phyloP scores from a whole-genome alignment of 2,329 filamentous ascomycete species.

The Ramularia endophylla region DNA sequence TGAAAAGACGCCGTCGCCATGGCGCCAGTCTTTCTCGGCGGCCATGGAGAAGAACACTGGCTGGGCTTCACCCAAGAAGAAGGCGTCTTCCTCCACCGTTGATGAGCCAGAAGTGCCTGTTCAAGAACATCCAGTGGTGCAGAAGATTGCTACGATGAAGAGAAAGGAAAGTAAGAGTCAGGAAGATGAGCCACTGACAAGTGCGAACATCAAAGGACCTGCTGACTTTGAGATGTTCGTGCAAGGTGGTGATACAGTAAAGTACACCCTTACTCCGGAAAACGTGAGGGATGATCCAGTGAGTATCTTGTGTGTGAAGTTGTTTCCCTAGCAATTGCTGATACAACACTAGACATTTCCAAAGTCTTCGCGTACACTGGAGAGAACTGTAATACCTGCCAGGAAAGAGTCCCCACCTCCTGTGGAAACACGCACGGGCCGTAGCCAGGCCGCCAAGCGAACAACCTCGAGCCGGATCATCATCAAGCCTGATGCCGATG shows the following conservation, averaged over 20 bases:
- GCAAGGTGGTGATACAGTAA: constrained; percentile 43
- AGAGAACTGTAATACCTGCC: constrained; percentile 8
- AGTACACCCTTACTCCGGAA: constrained; percentile 46
- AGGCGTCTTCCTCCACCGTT: constrained; percentile 5
- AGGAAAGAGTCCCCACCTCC: constrained; percentile 7
- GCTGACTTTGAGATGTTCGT: constrained; percentile 45
- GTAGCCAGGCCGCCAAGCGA: constrained; percentile 19
- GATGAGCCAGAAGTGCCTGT: constrained; percentile 12
- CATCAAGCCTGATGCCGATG: not conserved
- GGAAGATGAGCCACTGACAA: constrained; percentile 20
- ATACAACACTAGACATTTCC: constrained; percentile 10
- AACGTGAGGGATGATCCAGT: constrained; percentile 41
- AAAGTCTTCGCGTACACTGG: constrained; percentile 11
- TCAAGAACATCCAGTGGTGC: constrained; percentile 25
- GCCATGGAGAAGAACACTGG: constrained; percentile 11
- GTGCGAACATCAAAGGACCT: constrained; percentile 29
- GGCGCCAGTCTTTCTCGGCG: constrained; percentile 15
- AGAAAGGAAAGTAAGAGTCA: constrained; percentile 13
- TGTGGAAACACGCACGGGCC: constrained; percentile 15
- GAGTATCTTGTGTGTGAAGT: constrained; percentile 22
- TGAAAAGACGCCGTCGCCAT: constrained; percentile 14
- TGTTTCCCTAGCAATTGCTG: constrained; percentile 1
- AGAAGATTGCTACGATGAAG: constrained; percentile 23
- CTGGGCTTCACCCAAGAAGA: constrained; percentile 10
- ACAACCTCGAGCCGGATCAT: constrained; percentile 8